Percentiles rank a stretch among this genome's conserved stretches.
Conservation (phyloP, 2,329 filamentous ascomycete species). For the Pezicula carpinea region DNA sequence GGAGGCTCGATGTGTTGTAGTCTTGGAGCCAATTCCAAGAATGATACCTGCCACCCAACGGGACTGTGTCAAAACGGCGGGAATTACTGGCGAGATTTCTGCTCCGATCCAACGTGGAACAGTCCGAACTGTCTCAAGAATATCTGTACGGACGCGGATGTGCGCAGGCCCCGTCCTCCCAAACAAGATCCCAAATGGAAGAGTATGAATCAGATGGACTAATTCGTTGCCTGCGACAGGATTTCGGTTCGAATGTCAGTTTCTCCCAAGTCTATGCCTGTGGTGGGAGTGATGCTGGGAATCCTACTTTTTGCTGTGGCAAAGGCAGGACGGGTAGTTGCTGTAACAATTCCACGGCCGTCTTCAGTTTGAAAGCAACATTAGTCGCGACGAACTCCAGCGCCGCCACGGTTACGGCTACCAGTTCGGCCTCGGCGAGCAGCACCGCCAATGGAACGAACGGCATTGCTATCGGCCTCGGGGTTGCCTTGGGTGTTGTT, state of each 20-base stretch:
- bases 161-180: not conserved
- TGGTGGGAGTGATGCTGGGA: not conserved
- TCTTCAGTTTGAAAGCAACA: not conserved
- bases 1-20: not conserved
- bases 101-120: not conserved
- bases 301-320: not conserved
- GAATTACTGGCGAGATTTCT: not conserved
- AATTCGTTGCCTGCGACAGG: not conserved
- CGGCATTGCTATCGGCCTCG: not conserved
- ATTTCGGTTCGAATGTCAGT: not conserved
- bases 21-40: not conserved
- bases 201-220: not conserved
- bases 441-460: not conserved
- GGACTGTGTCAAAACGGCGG: not conserved
- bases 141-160: not conserved
- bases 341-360: not conserved
- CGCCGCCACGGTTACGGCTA: not conserved
- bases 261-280: not conserved
- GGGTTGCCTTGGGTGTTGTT: not conserved
- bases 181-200: not conserved
- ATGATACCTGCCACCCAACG: not conserved
- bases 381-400: not conserved
- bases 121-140: not conserved
- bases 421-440: not conserved
- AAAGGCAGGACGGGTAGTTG: not conserved